These are phyloP conservation scores for Mycena latifolia DNA, from an alignment of 768 basidiomycete species.

Conservation along the genomic window DNA sequence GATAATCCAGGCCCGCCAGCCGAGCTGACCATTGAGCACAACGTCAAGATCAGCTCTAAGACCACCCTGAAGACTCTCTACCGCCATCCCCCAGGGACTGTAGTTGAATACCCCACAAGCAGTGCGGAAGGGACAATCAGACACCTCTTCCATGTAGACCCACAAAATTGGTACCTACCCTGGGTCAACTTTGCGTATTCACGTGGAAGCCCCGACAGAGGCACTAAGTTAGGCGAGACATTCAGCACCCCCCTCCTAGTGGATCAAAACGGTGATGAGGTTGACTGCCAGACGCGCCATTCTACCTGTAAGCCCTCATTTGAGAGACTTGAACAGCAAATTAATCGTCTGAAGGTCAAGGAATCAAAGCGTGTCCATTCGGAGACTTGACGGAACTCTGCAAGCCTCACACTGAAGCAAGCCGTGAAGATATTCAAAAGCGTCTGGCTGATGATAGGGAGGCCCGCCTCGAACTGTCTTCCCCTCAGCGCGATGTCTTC, in stretches of 20 bases:
- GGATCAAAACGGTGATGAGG: not conserved
- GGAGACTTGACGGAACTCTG: not conserved
- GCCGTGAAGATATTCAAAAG: not conserved
- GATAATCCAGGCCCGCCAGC: no score
- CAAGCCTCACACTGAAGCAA: not conserved
- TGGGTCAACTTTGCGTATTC: constrained; percentile 16
- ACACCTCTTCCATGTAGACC: constrained; percentile 5
- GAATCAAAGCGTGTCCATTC: constrained; percentile 8
- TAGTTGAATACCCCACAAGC: constrained; percentile 6
- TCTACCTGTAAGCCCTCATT: constrained; percentile 8
- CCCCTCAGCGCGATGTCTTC: constrained; percentile 14
- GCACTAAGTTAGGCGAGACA: not conserved
- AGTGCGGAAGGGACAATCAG: not conserved
- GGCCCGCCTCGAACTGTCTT: not conserved
- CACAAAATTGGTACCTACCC: constrained; percentile 9
- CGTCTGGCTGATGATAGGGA: not conserved
- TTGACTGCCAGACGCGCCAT: constrained; percentile 8
- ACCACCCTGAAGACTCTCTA: not conserved
- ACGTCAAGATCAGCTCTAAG: not conserved
- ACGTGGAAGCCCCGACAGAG: not conserved
- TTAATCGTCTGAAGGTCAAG: not conserved
- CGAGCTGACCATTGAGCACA: no score
- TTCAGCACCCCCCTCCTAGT: constrained; percentile 1
- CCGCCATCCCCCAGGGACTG: not conserved
- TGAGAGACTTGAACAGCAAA: not conserved